Percentiles rank a stretch among this genome's conserved stretches.
Conservation (phyloP, 805 yeast genomes). For the Wickerhamiella dianesei region DNA sequence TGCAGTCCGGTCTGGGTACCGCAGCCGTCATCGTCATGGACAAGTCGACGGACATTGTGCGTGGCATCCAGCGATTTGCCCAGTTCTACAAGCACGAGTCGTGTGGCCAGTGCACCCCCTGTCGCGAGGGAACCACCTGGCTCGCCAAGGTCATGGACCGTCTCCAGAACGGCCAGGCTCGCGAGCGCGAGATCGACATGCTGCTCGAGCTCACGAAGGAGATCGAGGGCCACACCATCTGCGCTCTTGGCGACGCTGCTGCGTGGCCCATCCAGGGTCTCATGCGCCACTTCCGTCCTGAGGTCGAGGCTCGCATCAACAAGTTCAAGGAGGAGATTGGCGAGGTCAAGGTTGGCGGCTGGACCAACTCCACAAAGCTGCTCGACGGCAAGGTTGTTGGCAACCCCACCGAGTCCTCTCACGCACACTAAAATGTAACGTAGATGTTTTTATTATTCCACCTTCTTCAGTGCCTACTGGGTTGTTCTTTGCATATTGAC, state of each 20-base stretch:
- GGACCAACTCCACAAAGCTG: conserved; percentile 51
- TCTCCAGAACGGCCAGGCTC: conserved; percentile 65
- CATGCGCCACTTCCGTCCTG: conserved; percentile 72
- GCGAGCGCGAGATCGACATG: conserved; percentile 70
- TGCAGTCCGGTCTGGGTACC: conserved; percentile 79
- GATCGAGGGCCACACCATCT: conserved; percentile 82
- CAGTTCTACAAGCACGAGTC: conserved; percentile 85
- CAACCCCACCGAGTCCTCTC: conserved; percentile 16
- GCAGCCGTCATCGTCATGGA: conserved; percentile 90
- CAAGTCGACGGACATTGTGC: conserved; percentile 69
- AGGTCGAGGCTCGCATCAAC: conserved; percentile 61
- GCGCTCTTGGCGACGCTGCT: conserved; percentile 88
- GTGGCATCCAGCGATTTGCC: conserved; percentile 75
- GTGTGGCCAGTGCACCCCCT: conserved; percentile 90
- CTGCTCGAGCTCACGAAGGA: conserved; percentile 73
- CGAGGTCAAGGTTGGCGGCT: conserved; percentile 56
- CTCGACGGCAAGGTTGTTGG: conserved; percentile 52
- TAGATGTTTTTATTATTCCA: neutral
- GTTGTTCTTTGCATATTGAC: no score
- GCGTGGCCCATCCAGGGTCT: conserved; percentile 91
- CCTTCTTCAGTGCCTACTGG: neutral
- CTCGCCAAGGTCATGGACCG: conserved; percentile 73
- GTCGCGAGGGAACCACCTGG: conserved; percentile 90
- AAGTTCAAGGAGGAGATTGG: conserved; percentile 40
- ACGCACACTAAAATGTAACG: conserved; percentile 8